These are phyloP conservation scores for Adansonia rubrostipa DNA, from an alignment of 441 rosid species.

Conservation along the genomic window DNA sequence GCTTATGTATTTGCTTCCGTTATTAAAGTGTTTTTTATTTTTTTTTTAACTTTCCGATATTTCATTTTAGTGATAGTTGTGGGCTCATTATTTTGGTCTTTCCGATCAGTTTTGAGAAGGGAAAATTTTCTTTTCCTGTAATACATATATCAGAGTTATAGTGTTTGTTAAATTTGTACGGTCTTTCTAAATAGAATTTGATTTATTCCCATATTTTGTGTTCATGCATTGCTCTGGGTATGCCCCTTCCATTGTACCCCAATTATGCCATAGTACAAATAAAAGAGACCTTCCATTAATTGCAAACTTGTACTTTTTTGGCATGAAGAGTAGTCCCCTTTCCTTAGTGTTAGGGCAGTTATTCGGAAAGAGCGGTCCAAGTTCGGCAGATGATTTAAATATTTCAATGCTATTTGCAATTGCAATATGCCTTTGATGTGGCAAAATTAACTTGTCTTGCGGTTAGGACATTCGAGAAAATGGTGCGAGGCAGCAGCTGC, in stretches of 20 bases:
- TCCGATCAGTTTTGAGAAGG: slow-evolving; percentile 22
- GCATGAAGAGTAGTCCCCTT: too few species aligned
- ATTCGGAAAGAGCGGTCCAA: not conserved
- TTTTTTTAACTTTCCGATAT: not conserved
- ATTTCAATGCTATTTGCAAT: too few species aligned
- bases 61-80: not conserved
- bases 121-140: not conserved
- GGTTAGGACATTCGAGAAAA: too few species aligned
- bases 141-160: slow-evolving; percentile 23
- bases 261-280: not conserved
- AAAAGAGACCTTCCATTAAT: not conserved
- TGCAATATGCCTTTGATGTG: too few species aligned
- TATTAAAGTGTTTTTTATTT: not conserved
- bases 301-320: too few species aligned
- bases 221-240: not conserved
- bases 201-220: not conserved
- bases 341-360: too few species aligned
- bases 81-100: slow-evolving; percentile 24
- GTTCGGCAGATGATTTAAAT: too few species aligned
- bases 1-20: not conserved
- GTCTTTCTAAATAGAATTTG: slow-evolving; percentile 3
- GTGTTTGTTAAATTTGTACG: not conserved
- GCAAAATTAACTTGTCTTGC: too few species aligned
- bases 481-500: too few species aligned
- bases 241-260: not conserved